phyloP scores from a whole-genome alignment of 1,284 basidiomycete genomes.

The Apiotrichum akiyoshidainum region DNA sequence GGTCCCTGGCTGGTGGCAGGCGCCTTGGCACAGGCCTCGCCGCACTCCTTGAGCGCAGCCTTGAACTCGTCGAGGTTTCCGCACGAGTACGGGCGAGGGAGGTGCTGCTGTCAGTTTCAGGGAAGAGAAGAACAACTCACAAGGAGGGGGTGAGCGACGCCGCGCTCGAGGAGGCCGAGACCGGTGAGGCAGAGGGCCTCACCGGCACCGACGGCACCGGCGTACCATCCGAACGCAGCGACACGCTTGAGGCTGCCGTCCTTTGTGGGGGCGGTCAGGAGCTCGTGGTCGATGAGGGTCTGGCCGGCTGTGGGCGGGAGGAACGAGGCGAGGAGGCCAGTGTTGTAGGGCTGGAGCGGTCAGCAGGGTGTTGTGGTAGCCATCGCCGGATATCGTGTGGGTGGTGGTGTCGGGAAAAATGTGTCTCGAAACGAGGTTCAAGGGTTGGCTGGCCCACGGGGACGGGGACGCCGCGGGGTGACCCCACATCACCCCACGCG shows the following conservation, averaged over 20 bases:
- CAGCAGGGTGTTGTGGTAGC: neutral
- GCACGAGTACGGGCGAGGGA: conserved; percentile 73
- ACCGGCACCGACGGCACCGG: conserved; percentile 78
- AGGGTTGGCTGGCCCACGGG: too few species aligned
- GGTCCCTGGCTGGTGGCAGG: conserved; percentile 58
- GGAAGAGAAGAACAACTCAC: conserved; percentile 51
- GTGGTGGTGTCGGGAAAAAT: too few species aligned
- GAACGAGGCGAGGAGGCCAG: conserved; percentile 68
- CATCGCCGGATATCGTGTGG: too few species aligned
- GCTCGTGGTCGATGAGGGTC: conserved; percentile 77
- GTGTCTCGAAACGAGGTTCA: too few species aligned
- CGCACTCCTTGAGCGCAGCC: conserved; percentile 60
- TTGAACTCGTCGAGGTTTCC: conserved; percentile 62
- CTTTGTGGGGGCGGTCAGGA: conserved; percentile 57
- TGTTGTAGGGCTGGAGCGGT: conserved; percentile 69
- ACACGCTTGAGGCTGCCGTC: conserved; percentile 63
- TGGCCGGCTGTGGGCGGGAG: conserved; percentile 52
- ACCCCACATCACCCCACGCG: neutral
- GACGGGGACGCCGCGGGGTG: too few species aligned
- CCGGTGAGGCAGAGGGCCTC: conserved; percentile 76
- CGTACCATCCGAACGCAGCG: conserved; percentile 84
- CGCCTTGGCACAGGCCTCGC: conserved; percentile 47
- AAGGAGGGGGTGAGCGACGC: conserved; percentile 75
- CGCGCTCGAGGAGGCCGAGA: conserved; percentile 69
- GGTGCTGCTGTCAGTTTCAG: conserved; percentile 56